A percentile compares a stretch with the other conserved stretches of the same genome.
phyloP scores from a whole-genome alignment of 2,329 filamentous ascomycete species.

The Ophiostoma sp. region DNA sequence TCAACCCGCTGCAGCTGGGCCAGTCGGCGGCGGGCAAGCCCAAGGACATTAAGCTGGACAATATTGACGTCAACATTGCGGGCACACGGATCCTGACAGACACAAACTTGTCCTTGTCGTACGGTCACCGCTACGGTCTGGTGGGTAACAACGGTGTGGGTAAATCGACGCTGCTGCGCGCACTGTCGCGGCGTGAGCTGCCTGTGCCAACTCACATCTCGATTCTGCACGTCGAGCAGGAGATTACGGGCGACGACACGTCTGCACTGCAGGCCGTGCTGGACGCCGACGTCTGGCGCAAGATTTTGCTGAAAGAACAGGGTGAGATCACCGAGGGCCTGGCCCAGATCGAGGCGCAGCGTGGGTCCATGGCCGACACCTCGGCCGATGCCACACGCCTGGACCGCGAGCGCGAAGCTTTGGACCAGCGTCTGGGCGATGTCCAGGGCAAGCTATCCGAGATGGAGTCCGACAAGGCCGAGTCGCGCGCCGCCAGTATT shows the following conservation, averaged over 20 bases:
- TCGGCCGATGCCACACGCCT: slow-evolving; percentile 83
- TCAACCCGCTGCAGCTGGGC: slow-evolving; percentile 92
- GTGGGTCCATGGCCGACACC: slow-evolving; percentile 82
- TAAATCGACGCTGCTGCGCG: slow-evolving; percentile 91
- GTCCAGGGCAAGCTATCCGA: slow-evolving; percentile 89
- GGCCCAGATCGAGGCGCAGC: slow-evolving; percentile 72
- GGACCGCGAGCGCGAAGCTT: slow-evolving; percentile 83
- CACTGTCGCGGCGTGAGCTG: slow-evolving; percentile 88
- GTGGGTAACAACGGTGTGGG: slow-evolving; percentile 99
- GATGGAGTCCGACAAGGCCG: slow-evolving; percentile 99
- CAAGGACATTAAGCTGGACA: slow-evolving; percentile 98
- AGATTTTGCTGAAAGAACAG: slow-evolving; percentile 88
- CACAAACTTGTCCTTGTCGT: slow-evolving; percentile 84
- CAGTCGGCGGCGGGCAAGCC: slow-evolving; percentile 74
- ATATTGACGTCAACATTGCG: slow-evolving; percentile 89
- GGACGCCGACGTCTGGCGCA: slow-evolving; percentile 97
- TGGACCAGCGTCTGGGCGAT: slow-evolving; percentile 87
- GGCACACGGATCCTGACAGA: slow-evolving; percentile 87
- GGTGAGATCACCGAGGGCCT: slow-evolving; percentile 76
- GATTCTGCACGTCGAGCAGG: slow-evolving; percentile 98
- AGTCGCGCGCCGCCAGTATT: slow-evolving; percentile 92
- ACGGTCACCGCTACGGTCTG: slow-evolving; percentile 91
- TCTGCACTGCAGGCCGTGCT: slow-evolving; percentile 91
- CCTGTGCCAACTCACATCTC: slow-evolving; percentile 96
- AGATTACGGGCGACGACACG: slow-evolving; percentile 95